Base-by-base conservation (phyloP, 257 asterid species). In the Sherardia arvensis region DNA sequence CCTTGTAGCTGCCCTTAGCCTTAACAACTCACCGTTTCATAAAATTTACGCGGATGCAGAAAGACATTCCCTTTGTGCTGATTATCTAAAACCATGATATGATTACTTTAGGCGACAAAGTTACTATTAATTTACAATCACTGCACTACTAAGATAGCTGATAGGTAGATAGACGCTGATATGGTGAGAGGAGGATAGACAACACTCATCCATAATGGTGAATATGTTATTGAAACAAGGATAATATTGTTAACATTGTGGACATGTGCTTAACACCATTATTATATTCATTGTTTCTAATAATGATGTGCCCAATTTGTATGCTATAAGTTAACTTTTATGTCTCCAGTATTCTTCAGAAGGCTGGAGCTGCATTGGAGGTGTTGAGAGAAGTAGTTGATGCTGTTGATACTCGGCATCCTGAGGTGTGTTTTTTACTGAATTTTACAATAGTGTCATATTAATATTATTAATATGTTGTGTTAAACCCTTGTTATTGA, bases 321-420 rank as follows among this genome's bases (percentile, higher is more conserved):
- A 53, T 45, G 23, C 54, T 33, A 23, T 59, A 36, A 53, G 51
- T 30, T 29, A 21, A 20, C 2, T 5, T 20, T 30, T 25, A 60
- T 26, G 43, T 14, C 33, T 85, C 33, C 88, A 92, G 99, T 77
- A 79, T 87, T 75, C 82, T 93, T 69, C 82, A 84, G 78, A 93
- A 90, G 79, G 99, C 99, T 53, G 85, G 79, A 65, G 83, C 95
- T 43, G 90, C 97, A 15, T 61, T 90, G 73, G 99, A 93, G 82
- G 95, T 93, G 51, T 71, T 93, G 79, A 81, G 85, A 78, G 99
- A 93, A 55, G 99, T 93, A 57, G 94, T 93, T 67, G 84, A 79
- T 70, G 75, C 90, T 59, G 79, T 90, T 36, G 87, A 87, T 74
- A 66, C 80, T 62, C 94, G 80, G 71, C 78, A 75, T 71, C 83